These are phyloP conservation scores for Fomitiporia mediterranea DNA, from an alignment of 1,284 basidiomycete species.

Conservation along the genomic window DNA sequence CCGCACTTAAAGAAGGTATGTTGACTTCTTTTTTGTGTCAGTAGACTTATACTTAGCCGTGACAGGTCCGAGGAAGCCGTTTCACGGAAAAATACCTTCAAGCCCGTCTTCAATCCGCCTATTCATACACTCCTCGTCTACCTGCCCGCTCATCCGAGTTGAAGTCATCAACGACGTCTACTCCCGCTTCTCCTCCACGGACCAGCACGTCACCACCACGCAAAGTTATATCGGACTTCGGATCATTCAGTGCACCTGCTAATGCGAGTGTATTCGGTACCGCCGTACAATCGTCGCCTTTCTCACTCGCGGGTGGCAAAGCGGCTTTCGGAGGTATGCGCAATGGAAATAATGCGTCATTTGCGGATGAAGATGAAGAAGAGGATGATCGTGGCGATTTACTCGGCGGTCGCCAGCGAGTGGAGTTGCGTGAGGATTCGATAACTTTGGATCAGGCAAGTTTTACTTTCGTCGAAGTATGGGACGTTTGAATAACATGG, in stretches of 20 bases:
- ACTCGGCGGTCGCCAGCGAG: conserved; percentile 54
- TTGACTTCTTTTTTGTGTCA: conserved; percentile 23
- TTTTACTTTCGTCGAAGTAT: conserved; percentile 6
- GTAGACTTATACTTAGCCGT: not conserved
- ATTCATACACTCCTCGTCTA: conserved; percentile 47
- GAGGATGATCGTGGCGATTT: conserved; percentile 50
- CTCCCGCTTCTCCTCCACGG: conserved; percentile 33
- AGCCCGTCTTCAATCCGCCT: conserved; percentile 58
- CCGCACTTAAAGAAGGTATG: conserved; percentile 77
- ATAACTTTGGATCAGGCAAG: conserved; percentile 86
- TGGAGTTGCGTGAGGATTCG: conserved; percentile 72
- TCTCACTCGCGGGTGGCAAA: conserved; percentile 74
- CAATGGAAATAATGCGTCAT: conserved; percentile 35
- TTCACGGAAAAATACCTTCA: conserved; percentile 93
- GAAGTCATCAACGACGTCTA: conserved; percentile 31
- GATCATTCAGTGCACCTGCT: conserved; percentile 79
- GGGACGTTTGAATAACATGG: not conserved
- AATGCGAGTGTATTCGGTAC: conserved; percentile 75
- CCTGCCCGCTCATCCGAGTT: conserved; percentile 41
- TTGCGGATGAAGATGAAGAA: conserved; percentile 45
- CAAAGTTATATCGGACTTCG: conserved; percentile 85
- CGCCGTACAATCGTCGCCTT: conserved; percentile 70
- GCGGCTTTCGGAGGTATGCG: conserved; percentile 76
- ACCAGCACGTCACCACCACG: conserved; percentile 62
- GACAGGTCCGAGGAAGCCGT: conserved; percentile 82